Evolutionary conservation across 371 early-diverging fungal species (phyloP).

Genomic region (Rhizomucor pusillus): DNA sequence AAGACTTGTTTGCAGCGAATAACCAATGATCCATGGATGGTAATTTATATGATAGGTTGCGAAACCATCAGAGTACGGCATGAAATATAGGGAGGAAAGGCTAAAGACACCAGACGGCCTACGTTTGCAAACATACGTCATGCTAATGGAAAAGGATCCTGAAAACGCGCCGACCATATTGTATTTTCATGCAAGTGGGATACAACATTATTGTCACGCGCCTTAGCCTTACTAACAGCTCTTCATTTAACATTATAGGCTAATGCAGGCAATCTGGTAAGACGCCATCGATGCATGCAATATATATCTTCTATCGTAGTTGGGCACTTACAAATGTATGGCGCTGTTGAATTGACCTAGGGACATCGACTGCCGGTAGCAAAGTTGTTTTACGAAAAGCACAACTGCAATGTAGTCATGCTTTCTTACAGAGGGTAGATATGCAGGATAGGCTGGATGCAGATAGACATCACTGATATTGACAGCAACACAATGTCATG

Average conservation of each 20-base stretch:
- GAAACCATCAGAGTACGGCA: constrained; percentile 69
- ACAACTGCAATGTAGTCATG: constrained; percentile 89
- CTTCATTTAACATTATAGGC: too few species aligned
- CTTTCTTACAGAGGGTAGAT: constrained; percentile 91
- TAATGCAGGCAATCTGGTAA: constrained; percentile 94
- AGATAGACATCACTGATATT: too few species aligned
- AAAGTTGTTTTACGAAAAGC: constrained; percentile 58
- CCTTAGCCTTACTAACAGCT: too few species aligned
- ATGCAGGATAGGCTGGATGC: background rate
- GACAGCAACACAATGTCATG: too few species aligned
- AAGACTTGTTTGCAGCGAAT: background rate
- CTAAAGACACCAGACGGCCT: constrained; percentile 80
- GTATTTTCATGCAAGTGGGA: constrained; percentile 73
- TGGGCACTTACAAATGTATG: too few species aligned
- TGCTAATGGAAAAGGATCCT: constrained; percentile 56
- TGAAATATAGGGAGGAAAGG: constrained; percentile 74
- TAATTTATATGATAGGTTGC: constrained; percentile 49
- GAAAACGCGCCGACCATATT: constrained; percentile 72
- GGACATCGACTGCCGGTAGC: constrained; percentile 93
- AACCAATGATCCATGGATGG: background rate
- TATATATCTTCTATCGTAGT: too few species aligned
- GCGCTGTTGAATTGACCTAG: too few species aligned
- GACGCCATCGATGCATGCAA: too few species aligned
- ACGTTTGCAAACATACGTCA: constrained; percentile 73
- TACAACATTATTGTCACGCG: too few species aligned